A percentile compares a stretch with the other conserved stretches of the same genome.
These are phyloP conservation scores for Aspergillus sclerotialis DNA, from an alignment of 2,329 filamentous ascomycete genomes.

Conservation along the genomic window DNA sequence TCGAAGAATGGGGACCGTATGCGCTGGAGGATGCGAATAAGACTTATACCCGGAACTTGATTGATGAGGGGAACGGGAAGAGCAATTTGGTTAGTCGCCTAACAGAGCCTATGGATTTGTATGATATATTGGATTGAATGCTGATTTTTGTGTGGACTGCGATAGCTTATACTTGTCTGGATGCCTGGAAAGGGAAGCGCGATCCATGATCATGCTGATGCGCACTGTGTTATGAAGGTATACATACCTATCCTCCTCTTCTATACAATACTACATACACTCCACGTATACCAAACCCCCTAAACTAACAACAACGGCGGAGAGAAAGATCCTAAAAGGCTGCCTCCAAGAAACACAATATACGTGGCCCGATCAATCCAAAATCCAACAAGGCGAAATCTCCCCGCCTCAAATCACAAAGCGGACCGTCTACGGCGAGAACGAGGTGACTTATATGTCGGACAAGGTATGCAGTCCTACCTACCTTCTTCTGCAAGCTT, in stretches of 20 bases:
- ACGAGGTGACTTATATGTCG: constrained; percentile 83
- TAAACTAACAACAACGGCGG: too few relatives aligned
- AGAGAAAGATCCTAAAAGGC: constrained; percentile 72
- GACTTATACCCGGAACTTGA: constrained; percentile 79
- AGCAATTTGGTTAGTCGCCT: constrained; percentile 57
- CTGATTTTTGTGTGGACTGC: constrained; percentile 6
- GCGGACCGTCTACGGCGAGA: constrained; percentile 60
- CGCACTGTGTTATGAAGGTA: constrained; percentile 83
- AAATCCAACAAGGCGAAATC: constrained; percentile 38
- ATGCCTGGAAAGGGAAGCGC: constrained; percentile 73
- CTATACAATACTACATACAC: not conserved
- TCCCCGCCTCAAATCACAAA: constrained; percentile 58
- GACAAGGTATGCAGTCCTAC: constrained; percentile 48
- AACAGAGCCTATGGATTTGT: not conserved
- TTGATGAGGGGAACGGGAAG: constrained; percentile 82
- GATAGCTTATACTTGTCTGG: constrained; percentile 83
- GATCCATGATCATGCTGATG: constrained; percentile 83
- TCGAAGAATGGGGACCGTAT: constrained; percentile 66
- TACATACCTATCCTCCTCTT: not conserved
- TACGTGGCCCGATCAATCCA: constrained; percentile 55
- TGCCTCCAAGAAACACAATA: constrained; percentile 75
- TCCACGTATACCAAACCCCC: too few relatives aligned
- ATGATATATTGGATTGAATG: not conserved
- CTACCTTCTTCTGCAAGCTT: not conserved
- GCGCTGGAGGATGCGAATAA: constrained; percentile 64